Percentiles rank a stretch among this genome's conserved stretches.
These are phyloP conservation scores for Thielaviopsis euricoi DNA, from an alignment of 2,329 filamentous ascomycete species.

Conservation along the genomic window DNA sequence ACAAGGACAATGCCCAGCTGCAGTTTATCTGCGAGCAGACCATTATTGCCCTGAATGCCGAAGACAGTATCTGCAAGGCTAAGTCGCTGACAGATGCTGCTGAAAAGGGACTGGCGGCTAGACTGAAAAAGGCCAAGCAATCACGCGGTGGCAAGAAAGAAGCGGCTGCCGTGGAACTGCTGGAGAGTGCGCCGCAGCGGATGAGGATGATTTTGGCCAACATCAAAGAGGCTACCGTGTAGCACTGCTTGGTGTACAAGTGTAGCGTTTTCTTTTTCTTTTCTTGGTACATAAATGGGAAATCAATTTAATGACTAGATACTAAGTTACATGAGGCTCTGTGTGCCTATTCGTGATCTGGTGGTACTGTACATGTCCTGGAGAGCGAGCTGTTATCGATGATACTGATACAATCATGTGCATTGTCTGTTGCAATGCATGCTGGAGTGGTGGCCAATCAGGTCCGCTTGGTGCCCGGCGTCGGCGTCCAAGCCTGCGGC, in stretches of 20 bases:
- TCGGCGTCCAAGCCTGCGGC: conserved; percentile 43
- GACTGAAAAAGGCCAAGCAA: conserved; percentile 27
- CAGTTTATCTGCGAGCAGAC: conserved; percentile 45
- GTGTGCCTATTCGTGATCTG: neutral
- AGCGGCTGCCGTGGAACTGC: conserved; percentile 24
- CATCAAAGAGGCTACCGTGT: neutral
- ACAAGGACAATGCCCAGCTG: conserved; percentile 57
- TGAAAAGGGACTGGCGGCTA: conserved; percentile 2
- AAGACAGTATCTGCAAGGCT: neutral
- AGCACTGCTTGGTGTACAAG: neutral
- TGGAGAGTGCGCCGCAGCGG: conserved; percentile 28
- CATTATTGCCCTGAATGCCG: conserved; percentile 2
- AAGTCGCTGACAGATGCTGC: neutral
- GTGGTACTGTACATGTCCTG: neutral
- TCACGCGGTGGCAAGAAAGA: conserved; percentile 25
- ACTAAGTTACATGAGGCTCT: neutral
- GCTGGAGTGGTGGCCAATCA: neutral
- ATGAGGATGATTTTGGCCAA: conserved; percentile 17
- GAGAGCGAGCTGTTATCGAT: neutral
- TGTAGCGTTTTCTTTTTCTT: too few relatives aligned
- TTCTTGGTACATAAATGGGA: too few relatives aligned
- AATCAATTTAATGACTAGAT: neutral
- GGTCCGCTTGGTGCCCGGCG: conserved; percentile 20
- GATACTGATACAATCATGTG: neutral
- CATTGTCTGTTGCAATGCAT: neutral